Base-by-base conservation (phyloP, 2,329 filamentous ascomycete genomes). In the Rhynchosporium secalis region DNA sequence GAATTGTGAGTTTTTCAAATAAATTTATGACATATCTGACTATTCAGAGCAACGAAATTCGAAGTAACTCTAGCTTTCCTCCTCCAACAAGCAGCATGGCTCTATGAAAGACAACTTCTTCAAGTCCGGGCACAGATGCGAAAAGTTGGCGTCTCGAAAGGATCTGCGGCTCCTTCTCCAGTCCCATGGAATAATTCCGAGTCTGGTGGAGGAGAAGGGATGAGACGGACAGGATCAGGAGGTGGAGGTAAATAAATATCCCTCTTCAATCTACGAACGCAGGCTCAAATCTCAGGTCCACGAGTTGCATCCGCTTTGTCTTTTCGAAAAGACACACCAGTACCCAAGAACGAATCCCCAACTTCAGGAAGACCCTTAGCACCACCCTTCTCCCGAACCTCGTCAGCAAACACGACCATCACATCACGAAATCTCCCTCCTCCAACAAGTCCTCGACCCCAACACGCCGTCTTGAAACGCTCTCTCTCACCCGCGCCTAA, bases 121-220 rank as follows among this genome's bases (percentile, higher is more conserved):
- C 92, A 97, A 74, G 91, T 98, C 54, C 86, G 91, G 68, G 92
- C 90, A 26, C 92, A 97, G 77, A 92, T 98, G 80, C 86, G 90
- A 65, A 95, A 89, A 73, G 86, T 88, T 48, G 86, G 83, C 2
- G 82, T 82, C 6, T 80, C 81, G 58, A 82, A 82, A 62, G 74
- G 78, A 61, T 85, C 85, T 3, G 76, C 80, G 20, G 80, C 81
- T 1, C 81, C 83, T 1, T 86, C 86, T 1, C 85, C 86, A 2
- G 72, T 82, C 15, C 84, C 82, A 15, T 79, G 81, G 38, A 75
- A 79, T 61, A 83, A 66, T 80, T 68, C 77, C 73, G 68, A 71
- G 71, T 69, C 74, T 66, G 65, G 64, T 62, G 68, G 68, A 38
- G 77, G 73, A 67, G 84, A 78, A 70, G 78, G 74, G 52, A 83